Base-by-base conservation (phyloP, 2,329 filamentous ascomycete genomes). In the Plenodomus tracheiphilus region DNA sequence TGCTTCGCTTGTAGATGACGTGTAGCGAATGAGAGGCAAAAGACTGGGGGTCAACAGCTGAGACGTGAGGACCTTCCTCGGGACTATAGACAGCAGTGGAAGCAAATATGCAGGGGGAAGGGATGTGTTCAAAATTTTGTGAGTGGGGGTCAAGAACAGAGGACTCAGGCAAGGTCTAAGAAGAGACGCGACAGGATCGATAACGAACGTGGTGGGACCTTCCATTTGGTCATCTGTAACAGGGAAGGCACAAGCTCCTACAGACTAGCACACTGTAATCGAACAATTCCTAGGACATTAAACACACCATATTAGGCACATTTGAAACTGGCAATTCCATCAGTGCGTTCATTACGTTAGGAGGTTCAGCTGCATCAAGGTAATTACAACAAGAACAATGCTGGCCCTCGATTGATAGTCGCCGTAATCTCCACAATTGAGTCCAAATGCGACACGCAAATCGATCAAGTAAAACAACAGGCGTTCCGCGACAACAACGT, bases 21-120 rank as follows among this genome's bases (percentile, higher is more conserved):
- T 52, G 47, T 50, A 59, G 63, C 66, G 58, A 70, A 68, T 69
- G 37, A 56, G 41, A 53, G 44, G n/a, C 39, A 36, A 13, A 37
- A 54, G 20, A 22, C 53, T 47, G 36, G 51, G 56, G 52, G 60
- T 41, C 10, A 41, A 46, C 36, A 42, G 42, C 46, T 39, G 41
- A 50, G 49, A 53, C 44, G 54, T 47, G 32, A 35, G 7, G 11
- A 15, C 11, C 20, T 8, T 34, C 16, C 16, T 9, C 17, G 6
- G 28, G 13, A 11, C 4, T 6, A 32, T 11, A 4, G 28, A 32
- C 13, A 11, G 4, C 11, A 32, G 28, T 32, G 28, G 28, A 32
- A 4, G 11, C 28, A 15, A 32, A 32, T 32, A 32, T 32, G 28
- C 28, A 32, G 28, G 28, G 15, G 28, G 15, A 32, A 32, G 28